Conservation (phyloP, 2,329 filamentous ascomycete genomes). For the Cercospora sp. region DNA sequence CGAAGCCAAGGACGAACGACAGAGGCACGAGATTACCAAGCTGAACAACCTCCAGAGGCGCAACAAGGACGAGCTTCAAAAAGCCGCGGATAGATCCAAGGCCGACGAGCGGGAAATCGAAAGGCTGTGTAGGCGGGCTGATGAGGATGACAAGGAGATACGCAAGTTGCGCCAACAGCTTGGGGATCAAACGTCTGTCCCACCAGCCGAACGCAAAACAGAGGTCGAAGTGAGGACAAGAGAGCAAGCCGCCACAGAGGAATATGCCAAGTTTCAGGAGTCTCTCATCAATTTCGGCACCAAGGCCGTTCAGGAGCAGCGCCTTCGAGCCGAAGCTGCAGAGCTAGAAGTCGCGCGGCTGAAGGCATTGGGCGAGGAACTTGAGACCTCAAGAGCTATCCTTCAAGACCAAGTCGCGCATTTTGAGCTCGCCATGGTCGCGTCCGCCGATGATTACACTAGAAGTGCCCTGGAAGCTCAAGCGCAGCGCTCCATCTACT, state of each 20-base stretch:
- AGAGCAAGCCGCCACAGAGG: background rate
- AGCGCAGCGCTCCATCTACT: constrained; percentile 16
- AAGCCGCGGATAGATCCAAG: constrained; percentile 1
- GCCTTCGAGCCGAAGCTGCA: constrained; percentile 4
- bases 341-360: background rate
- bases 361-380: background rate
- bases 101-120: constrained; percentile 14
- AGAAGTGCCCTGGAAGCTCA: constrained; percentile 24
- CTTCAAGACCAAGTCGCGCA: constrained; percentile 10
- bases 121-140: constrained; percentile 12
- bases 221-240: background rate
- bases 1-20: background rate
- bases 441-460: constrained; percentile 13
- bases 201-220: background rate
- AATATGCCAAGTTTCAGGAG: constrained; percentile 3
- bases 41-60: background rate
- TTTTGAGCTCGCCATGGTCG: constrained; percentile 7
- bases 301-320: constrained; percentile 14
- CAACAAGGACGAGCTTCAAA: constrained; percentile 1
- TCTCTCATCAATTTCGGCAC: constrained; percentile 11
- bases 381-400: background rate
- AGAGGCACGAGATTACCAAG: background rate
- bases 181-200: background rate
- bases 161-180: constrained; percentile 12
- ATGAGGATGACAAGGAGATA: constrained; percentile 11